phyloP scores from a whole-genome alignment of 2,329 filamentous ascomycete species.

The Monilinia polystroma region DNA sequence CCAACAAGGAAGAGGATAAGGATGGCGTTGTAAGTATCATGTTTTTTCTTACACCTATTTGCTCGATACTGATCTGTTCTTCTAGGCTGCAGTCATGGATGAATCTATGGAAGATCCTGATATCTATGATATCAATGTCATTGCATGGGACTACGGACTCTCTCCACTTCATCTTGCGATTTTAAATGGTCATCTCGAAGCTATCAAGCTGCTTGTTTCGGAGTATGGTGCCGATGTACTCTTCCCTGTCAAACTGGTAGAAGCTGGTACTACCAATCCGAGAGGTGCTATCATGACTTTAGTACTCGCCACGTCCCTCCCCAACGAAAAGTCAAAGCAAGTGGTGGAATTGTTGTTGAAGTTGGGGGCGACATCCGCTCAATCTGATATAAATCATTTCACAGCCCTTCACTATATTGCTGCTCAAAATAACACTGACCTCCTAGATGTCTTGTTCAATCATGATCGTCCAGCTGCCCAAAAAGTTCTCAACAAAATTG shows the following conservation, averaged over 20 bases:
- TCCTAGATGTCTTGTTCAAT: conserved; percentile 52
- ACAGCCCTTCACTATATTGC: conserved; percentile 68
- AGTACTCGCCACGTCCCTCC: conserved; percentile 64
- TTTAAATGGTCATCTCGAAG: conserved; percentile 65
- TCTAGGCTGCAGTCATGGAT: conserved; percentile 49
- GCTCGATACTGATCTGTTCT: conserved; percentile 41
- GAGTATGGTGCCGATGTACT: conserved; percentile 76
- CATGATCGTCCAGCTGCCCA: conserved; percentile 61
- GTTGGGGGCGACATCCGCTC: conserved; percentile 69
- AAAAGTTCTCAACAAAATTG: conserved; percentile 65
- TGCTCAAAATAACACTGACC: conserved; percentile 47
- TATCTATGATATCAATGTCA: conserved; percentile 72
- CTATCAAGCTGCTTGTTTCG: conserved; percentile 67
- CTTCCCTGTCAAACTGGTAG: conserved; percentile 62
- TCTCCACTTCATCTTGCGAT: conserved; percentile 80
- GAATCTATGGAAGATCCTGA: conserved; percentile 69
- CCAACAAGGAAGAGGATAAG: conserved; percentile 45
- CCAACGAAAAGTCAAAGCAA: conserved; percentile 58
- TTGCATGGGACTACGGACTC: conserved; percentile 76
- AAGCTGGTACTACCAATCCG: conserved; percentile 42
- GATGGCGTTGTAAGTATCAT: conserved; percentile 47
- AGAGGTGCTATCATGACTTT: conserved; percentile 66
- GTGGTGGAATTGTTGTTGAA: conserved; percentile 66
- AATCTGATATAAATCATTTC: conserved; percentile 63
- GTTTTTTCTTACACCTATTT: not conserved